Evolutionary conservation across 176 grass and related monocot species (phyloP), one percentile per base, ranked within the genome.

Genomic region (Areca catechu): DNA sequence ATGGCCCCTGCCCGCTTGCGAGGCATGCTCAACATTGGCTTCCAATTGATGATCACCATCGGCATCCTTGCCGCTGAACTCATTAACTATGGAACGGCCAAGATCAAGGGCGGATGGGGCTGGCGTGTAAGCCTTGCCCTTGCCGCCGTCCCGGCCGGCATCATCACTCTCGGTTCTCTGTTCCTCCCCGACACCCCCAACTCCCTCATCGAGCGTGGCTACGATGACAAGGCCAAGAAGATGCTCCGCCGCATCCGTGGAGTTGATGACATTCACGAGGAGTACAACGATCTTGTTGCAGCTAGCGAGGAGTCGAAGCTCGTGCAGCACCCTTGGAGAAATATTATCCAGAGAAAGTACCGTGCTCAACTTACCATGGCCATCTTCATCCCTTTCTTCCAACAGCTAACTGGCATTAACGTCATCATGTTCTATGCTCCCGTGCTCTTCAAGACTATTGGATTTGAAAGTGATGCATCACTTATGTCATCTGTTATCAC

Each of bases 151-250:
- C 92, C 92, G 0, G 92, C 86, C 0, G 83, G 22, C 18, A 96
- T 90, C 77, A 90, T 96, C 68, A 61, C 92, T 54, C 5, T 90
- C 0, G 92, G 92, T n/a, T 80, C 92, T 17, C 71, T 96, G 7
- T 96, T 96, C 80, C 77, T 96, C 2, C 92, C 92, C 3, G 92
- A 96, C 65, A 96, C 92, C 16, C 92, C 92, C 49, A 96, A 96
- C 65, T 96, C 92, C 3, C 76, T 96, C 27, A 77, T 96, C 51
- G 83, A 88, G 47, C 92, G 92, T 27, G 92, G 92, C 25, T 67
- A 87, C 68, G 65, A 62, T 0, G 86, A 74, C 2, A 16, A 23
- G 4, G 91, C 92, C 22, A 74, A 75, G 49, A 47, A 64, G 17
- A 96, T 96, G 92, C 92, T 96, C 49, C 50, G 51, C 16, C 91